Base-by-base conservation (phyloP, 257 asterid genomes). In the Scutellaria barbata region DNA sequence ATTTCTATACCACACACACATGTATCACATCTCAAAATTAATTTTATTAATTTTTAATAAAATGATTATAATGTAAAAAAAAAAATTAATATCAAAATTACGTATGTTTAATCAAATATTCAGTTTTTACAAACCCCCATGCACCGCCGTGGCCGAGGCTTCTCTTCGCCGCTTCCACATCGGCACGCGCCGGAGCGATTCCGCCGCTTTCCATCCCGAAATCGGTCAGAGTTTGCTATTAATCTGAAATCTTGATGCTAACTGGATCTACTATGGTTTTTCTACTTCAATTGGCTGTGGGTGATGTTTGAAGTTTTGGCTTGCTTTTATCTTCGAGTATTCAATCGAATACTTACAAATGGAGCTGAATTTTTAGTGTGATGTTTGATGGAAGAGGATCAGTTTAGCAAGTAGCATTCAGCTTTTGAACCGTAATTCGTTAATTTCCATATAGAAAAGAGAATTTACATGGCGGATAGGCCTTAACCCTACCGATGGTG, bases 111-210 rank as follows among this genome's bases (percentile, higher is more conserved):
- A n/a, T n/a, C n/a, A n/a, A n/a, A n/a, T n/a, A n/a, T n/a, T n/a
- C n/a, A n/a, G n/a, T n/a, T n/a, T n/a, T n/a, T n/a, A n/a, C n/a
- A n/a, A n/a, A n/a, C n/a, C n/a, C n/a, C n/a, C n/a, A n/a, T n/a
- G n/a, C n/a, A n/a, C 65, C 10, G 72, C 66, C 42, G 75, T 14
- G 52, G 16, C 17, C 5, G 66, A 41, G 35, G 46, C 37, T 47
- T 39, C n/a, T 22, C 6, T 41, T 10, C 56, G 52, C 57, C 51
- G 70, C 62, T 47, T 5, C 51, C 51, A 52, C 7, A 59, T 22
- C 48, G 14, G 25, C 54, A n/a, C 25, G 17, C 45, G 43, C n/a
- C 55, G 56, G 58, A 53, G 58, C 52, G 14, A 17, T 66, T 22
- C 63, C 30, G 22, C 51, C 70, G 65, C 22, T 7, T 43, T 30